Base-by-base conservation (phyloP, 257 asterid genomes). In the Primulina huaijiensis region DNA sequence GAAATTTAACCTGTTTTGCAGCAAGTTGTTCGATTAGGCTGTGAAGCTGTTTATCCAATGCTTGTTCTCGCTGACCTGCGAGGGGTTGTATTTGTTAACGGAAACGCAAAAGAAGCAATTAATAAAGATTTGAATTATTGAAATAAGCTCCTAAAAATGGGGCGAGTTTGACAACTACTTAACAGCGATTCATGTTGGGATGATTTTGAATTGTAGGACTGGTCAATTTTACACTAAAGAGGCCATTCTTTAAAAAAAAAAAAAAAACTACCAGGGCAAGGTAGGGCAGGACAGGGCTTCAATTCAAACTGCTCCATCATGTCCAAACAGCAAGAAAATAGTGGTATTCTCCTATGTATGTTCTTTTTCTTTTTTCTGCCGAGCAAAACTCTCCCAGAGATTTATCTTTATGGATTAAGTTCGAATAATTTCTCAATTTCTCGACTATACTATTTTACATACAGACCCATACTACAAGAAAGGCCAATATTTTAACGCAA, bases 11-110 rank as follows among this genome's bases (percentile, higher is more conserved):
- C 96, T 91, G 97, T 65, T 94, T 94, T 40, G 78, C 79, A 61
- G 91, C 96, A 52, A 94, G 95, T 73, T 94, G 96, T 84, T 91
- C 99, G 29, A 91, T 85, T 76, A 87, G 86, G 87, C 95, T 83
- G 77, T 89, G 99, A 73, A 91, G 97, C 81, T 94, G 99, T 75
- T 82, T 91, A 84, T 94, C 97, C 86, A 91, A 73, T 67, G 86
- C 71, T 65, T 90, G 91, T 81, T 94, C 97, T 19, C 97, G 88
- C 81, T 91, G 97, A 75, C 89, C 99, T 94, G 95, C 72, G 77
- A 80, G 67, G 30, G 60, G 76, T 37, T 60, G 68, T 69, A 71
- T 55, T 67, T 31, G 60, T 63, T 46, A 25, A 33, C 21, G 56
- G 12, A 62, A 70, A 68, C 33, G 27, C 12, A 9, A 35, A 55